Percentiles rank a stretch among this genome's conserved stretches.
Conservation (phyloP, 1,284 basidiomycete species). For the Cryptococcus sp. region DNA sequence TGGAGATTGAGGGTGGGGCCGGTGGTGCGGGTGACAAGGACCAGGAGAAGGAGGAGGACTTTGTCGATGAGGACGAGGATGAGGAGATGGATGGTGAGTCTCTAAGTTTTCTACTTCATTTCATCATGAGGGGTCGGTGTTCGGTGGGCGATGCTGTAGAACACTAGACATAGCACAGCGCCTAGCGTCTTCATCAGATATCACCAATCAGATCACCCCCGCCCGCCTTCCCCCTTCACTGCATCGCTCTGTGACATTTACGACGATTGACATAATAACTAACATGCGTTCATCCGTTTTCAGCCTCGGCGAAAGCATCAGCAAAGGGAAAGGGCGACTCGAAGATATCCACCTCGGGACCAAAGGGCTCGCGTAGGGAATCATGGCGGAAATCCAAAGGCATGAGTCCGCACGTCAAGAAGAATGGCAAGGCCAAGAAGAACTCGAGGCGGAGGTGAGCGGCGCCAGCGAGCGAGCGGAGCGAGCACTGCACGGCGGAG, state of each 20-base stretch:
- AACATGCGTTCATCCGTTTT: no score
- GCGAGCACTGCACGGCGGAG: no score
- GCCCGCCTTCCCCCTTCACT: no score
- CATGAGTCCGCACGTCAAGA: constrained; percentile 43
- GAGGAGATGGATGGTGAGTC: constrained; percentile 30
- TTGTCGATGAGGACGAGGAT: constrained; percentile 14
- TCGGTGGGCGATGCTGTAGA: no score
- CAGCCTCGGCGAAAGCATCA: no score
- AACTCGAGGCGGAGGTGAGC: constrained; percentile 17
- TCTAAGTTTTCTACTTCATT: background rate
- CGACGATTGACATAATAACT: no score
- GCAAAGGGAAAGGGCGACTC: no score
- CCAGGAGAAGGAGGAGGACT: constrained; percentile 20
- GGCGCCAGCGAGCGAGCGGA: background rate
- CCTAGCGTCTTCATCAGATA: no score
- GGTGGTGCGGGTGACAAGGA: constrained; percentile 24
- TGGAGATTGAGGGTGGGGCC: constrained; percentile 56
- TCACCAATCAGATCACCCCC: no score
- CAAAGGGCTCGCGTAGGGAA: constrained; percentile 48
- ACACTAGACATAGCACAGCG: no score
- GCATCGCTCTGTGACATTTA: no score
- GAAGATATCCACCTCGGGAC: constrained; percentile 52
- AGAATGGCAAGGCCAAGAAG: constrained; percentile 23
- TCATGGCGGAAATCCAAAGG: constrained; percentile 52
- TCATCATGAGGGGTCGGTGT: background rate